Percentiles rank a stretch among this genome's conserved stretches.
Evolutionary conservation across 1,284 basidiomycete species (phyloP).

Genomic region (Pisolithus thermaeus): DNA sequence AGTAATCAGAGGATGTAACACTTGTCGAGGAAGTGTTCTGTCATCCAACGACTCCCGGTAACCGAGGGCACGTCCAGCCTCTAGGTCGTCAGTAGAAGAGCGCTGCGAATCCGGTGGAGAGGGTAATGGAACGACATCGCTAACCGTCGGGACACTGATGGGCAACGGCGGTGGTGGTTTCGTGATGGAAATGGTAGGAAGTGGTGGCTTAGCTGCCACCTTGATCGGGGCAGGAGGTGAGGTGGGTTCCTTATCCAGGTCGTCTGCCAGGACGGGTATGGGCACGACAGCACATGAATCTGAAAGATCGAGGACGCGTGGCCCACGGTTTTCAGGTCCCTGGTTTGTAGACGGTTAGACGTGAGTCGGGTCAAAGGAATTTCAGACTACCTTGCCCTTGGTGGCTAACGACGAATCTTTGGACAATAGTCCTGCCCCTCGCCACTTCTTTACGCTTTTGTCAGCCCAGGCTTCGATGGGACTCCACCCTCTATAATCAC

Average conservation of each 20-base stretch:
- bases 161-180: slow-evolving; percentile 65
- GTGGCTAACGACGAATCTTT: slow-evolving; percentile 35
- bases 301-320: slow-evolving; percentile 35
- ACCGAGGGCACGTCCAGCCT: slow-evolving; percentile 41
- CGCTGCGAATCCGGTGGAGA: slow-evolving; percentile 42
- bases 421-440: slow-evolving; percentile 66
- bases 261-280: slow-evolving; percentile 43
- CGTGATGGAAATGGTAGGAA: slow-evolving; percentile 58
- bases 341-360: slow-evolving; percentile 11
- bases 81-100: slow-evolving; percentile 49
- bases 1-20: slow-evolving; percentile 4
- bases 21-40: slow-evolving; percentile 4
- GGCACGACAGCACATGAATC: slow-evolving; percentile 42
- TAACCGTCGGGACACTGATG: slow-evolving; percentile 56
- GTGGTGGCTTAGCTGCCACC: slow-evolving; percentile 10
- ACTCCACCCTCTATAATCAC: slow-evolving; percentile 86
- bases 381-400: slow-evolving; percentile 45
- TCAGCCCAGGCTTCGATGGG: slow-evolving; percentile 91
- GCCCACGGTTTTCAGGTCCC: slow-evolving; percentile 27
- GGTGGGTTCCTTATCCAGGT: slow-evolving; percentile 25
- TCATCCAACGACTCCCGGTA: slow-evolving; percentile 33
- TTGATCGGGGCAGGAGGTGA: slow-evolving; percentile 25
- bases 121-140: slow-evolving; percentile 46
- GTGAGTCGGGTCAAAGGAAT: slow-evolving; percentile 3
- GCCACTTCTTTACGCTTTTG: slow-evolving; percentile 79